Evolutionary conservation across 2,329 filamentous ascomycete genomes (phyloP).

Genomic region (Penicillium sp.): DNA sequence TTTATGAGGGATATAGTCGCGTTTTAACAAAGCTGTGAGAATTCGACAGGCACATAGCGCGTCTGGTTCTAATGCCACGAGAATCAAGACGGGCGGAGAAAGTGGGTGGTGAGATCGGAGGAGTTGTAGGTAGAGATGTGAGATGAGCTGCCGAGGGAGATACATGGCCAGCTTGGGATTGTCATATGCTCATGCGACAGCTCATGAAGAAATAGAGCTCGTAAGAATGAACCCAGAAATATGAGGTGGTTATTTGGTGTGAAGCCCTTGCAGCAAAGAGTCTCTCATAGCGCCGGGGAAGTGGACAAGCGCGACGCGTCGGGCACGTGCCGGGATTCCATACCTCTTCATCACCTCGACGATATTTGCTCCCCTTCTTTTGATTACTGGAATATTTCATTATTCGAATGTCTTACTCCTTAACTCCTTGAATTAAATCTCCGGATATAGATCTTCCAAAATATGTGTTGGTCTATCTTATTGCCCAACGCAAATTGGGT

Average conservation of each 20-base stretch:
- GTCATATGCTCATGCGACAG: slow-evolving; percentile 19
- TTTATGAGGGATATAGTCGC: slow-evolving; percentile 97
- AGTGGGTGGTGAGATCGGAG: slow-evolving; percentile 83
- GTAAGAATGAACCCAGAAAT: slow-evolving; percentile 15
- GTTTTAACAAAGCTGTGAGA: slow-evolving; percentile 85
- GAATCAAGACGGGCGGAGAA: slow-evolving; percentile 83
- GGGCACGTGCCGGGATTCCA: slow-evolving; percentile 28
- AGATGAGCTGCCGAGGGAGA: slow-evolving; percentile 84
- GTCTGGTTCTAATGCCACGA: slow-evolving; percentile 92
- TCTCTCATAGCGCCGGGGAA: slow-evolving; percentile 13
- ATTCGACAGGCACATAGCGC: slow-evolving; percentile 94
- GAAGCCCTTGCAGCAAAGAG: slow-evolving; percentile 15
- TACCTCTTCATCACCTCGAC: slow-evolving; percentile 23
- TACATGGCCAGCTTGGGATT: slow-evolving; percentile 64
- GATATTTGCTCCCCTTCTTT: slow-evolving; percentile 10
- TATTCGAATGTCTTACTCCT: not conserved
- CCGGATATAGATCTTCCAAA: not conserved
- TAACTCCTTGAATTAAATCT: not conserved
- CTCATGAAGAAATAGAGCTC: slow-evolving; percentile 18
- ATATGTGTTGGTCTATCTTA: not conserved
- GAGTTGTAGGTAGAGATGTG: slow-evolving; percentile 87
- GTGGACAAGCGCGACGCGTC: slow-evolving; percentile 26
- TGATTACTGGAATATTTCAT: not conserved
- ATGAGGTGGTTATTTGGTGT: slow-evolving; percentile 12
- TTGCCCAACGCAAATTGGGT: not conserved